A percentile compares a stretch with the other conserved stretches of the same genome.
Evolutionary conservation across 805 yeast genomes (phyloP).

Genomic region (Helenozyma baotianmanensis): DNA sequence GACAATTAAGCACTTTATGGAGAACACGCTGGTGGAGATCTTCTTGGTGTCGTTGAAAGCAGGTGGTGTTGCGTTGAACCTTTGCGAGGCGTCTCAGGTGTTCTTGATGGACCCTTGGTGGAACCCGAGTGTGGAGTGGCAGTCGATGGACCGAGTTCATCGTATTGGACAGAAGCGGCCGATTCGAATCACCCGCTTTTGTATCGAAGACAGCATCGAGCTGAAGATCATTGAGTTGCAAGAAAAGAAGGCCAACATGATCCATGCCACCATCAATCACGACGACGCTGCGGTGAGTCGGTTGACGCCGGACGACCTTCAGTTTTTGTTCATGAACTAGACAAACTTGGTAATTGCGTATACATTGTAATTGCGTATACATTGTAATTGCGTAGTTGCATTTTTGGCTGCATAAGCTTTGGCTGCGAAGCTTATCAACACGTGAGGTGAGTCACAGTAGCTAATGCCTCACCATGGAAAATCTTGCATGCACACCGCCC

Average conservation of each 20-base stretch:
- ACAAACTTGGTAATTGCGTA: background rate
- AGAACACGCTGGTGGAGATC: slow-evolving; percentile 86
- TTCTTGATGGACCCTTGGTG: slow-evolving; percentile 98
- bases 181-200: slow-evolving; percentile 83
- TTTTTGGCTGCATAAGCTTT: too few relatives aligned
- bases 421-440: slow-evolving; percentile 4
- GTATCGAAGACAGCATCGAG: slow-evolving; percentile 96
- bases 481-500: background rate
- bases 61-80: slow-evolving; percentile 96
- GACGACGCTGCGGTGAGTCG: slow-evolving; percentile 88
- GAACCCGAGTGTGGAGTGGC: slow-evolving; percentile 99
- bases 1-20: slow-evolving; percentile 88
- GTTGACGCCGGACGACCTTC: slow-evolving; percentile 90
- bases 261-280: slow-evolving; percentile 89
- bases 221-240: slow-evolving; percentile 93
- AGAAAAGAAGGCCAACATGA: slow-evolving; percentile 97
- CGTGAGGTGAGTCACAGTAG: slow-evolving; percentile 11
- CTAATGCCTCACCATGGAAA: background rate
- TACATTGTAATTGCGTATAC: background rate
- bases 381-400: background rate
- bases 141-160: slow-evolving; percentile 96
- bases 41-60: slow-evolving; percentile 94
- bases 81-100: slow-evolving; percentile 96
- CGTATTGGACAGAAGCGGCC: slow-evolving; percentile 96
- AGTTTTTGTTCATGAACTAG: slow-evolving; percentile 84